Percentiles rank a stretch among this genome's conserved stretches.
Evolutionary conservation across 805 yeast species (phyloP).

Genomic region (Candida pseudofarinosa): DNA sequence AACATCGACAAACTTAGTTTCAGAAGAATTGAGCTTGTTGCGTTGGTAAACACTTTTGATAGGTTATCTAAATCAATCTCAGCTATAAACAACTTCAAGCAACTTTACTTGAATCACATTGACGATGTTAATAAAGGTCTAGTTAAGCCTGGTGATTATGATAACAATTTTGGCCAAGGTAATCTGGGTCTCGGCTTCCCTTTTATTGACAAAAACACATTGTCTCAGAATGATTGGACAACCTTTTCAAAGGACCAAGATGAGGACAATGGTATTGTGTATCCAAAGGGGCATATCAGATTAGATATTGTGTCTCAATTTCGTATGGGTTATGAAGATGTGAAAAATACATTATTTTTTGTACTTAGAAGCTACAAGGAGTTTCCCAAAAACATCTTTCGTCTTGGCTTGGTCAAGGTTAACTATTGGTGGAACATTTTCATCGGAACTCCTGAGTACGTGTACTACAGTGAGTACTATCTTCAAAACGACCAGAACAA

Average conservation of each 20-base stretch:
- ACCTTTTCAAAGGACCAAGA: not conserved
- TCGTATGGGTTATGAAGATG: conserved; percentile 46
- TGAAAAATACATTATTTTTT: conserved; percentile 59
- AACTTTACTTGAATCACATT: conserved; percentile 42
- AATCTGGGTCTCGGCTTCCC: conserved; percentile 36
- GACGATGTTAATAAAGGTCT: conserved; percentile 37
- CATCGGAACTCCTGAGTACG: conserved; percentile 49
- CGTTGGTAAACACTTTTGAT: conserved; percentile 88
- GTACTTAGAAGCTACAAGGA: conserved; percentile 61
- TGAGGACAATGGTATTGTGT: not conserved
- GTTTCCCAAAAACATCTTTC: conserved; percentile 62
- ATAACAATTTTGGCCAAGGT: conserved; percentile 15
- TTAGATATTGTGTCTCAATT: conserved; percentile 36
- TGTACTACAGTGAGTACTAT: conserved; percentile 2
- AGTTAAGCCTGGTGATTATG: conserved; percentile 39
- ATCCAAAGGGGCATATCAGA: not conserved
- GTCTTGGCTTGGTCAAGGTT: conserved; percentile 44
- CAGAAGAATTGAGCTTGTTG: conserved; percentile 80
- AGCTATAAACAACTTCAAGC: conserved; percentile 69
- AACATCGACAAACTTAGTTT: conserved; percentile 54
- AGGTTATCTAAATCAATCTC: conserved; percentile 81
- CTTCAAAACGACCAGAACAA: conserved; percentile 5
- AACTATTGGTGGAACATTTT: conserved; percentile 69
- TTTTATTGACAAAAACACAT: conserved; percentile 13
- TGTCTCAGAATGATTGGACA: not conserved